These are phyloP conservation scores for Limnomonas spitsbergensis DNA, from an alignment of 139 green algal species.

Conservation along the genomic window DNA sequence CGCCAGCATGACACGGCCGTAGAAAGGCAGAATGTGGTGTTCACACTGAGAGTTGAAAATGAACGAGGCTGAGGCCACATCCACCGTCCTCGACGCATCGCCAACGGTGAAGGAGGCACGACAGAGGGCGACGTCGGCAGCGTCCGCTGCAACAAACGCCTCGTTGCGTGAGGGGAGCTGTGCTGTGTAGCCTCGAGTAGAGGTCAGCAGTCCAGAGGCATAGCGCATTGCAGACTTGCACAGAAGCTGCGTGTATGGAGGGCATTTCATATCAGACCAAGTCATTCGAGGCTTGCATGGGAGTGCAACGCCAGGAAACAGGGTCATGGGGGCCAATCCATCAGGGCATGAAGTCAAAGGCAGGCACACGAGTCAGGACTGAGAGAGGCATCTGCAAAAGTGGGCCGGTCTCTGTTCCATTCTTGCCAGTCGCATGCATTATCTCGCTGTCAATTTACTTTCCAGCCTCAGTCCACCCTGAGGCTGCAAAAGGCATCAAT, in stretches of 20 bases:
- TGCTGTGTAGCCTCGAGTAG: background rate
- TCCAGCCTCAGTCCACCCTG: too few species aligned
- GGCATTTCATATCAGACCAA: too few species aligned
- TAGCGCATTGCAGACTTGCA: background rate
- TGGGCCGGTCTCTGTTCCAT: too few species aligned
- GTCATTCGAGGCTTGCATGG: too few species aligned
- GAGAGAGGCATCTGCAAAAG: too few species aligned
- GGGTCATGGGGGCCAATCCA: too few species aligned
- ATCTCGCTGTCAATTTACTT: too few species aligned
- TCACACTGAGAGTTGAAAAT: constrained; percentile 72
- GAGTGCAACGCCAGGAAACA: too few species aligned
- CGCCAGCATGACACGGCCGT: constrained; percentile 66
- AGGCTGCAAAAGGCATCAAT: too few species aligned
- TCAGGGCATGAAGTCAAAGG: too few species aligned
- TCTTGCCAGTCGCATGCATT: too few species aligned
- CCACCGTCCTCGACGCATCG: background rate
- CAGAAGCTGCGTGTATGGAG: background rate
- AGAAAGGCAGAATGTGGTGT: constrained; percentile 97
- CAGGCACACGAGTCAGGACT: background rate
- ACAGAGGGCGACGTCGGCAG: background rate
- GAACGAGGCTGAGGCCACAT: background rate
- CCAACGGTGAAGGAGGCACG: background rate
- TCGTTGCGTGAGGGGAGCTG: background rate
- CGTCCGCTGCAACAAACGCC: background rate
- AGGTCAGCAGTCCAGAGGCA: background rate